Conservation (phyloP, 2,329 filamentous ascomycete species). For the Xenoacremonium recifei region DNA sequence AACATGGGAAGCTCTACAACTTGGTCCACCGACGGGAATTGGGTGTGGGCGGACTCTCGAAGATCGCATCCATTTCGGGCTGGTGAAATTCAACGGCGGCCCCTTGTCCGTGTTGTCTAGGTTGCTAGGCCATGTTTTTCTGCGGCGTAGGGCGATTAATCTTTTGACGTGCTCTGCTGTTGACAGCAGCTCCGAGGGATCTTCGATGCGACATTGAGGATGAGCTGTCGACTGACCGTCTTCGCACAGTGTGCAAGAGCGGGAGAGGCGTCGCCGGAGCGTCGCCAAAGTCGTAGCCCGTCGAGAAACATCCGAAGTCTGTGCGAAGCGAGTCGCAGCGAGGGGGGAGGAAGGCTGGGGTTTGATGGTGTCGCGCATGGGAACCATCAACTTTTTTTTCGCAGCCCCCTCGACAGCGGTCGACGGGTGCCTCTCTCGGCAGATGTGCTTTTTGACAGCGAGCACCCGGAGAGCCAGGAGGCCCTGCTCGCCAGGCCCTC, state of each 20-base stretch:
- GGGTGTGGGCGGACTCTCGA: neutral
- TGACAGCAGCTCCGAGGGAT: neutral
- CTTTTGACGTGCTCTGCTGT: neutral
- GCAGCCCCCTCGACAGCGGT: too few species aligned
- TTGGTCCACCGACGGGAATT: neutral
- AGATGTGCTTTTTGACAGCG: neutral
- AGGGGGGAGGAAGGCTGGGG: too few species aligned
- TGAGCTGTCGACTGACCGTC: neutral
- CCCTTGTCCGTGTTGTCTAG: neutral
- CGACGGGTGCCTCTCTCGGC: neutral
- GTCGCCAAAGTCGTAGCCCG: neutral
- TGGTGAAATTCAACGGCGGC: neutral
- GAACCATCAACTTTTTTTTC: too few species aligned
- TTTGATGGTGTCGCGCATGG: too few species aligned
- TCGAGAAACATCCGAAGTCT: constrained; percentile 1
- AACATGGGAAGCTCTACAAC: neutral
- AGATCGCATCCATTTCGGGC: constrained; percentile 1
- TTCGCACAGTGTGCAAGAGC: neutral
- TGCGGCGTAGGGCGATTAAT: neutral
- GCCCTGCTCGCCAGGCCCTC: neutral
- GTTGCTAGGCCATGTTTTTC: constrained; percentile 13
- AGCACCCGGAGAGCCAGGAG: neutral
- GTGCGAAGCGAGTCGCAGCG: neutral
- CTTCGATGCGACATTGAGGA: neutral
- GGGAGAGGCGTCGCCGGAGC: neutral